A percentile compares a stretch with the other conserved stretches of the same genome.
Conservation (phyloP, 2,329 filamentous ascomycete genomes). For the Fusarium guadeloupense region DNA sequence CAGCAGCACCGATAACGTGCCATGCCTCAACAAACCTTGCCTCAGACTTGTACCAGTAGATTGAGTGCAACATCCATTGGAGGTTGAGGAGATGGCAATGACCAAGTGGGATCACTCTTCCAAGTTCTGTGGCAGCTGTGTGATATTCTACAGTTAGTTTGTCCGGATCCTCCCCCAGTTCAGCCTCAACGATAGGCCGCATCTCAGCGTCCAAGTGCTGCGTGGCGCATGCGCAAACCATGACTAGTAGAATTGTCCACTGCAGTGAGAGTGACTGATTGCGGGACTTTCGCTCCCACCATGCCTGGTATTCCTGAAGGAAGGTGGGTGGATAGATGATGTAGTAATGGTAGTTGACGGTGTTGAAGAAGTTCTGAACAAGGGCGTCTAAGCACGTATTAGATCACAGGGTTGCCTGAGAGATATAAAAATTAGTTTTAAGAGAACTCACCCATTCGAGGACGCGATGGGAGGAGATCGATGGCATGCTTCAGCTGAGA, state of each 20-base stretch:
- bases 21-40: constrained; percentile 48
- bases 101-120: constrained; percentile 46
- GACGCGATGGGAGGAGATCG: constrained; percentile 44
- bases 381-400: constrained; percentile 42
- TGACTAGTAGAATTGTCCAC: constrained; percentile 51
- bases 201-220: constrained; percentile 46
- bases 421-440: too few species aligned
- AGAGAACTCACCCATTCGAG: constrained; percentile 45
- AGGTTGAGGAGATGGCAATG: constrained; percentile 47
- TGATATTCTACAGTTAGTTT: constrained; percentile 47
- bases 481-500: constrained; percentile 47
- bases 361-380: constrained; percentile 49
- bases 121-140: constrained; percentile 44
- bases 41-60: constrained; percentile 50
- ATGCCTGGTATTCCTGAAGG: constrained; percentile 47
- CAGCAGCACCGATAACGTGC: constrained; percentile 47
- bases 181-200: constrained; percentile 42
- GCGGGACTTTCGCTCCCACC: constrained; percentile 45
- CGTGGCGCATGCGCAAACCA: constrained; percentile 49
- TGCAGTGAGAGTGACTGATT: constrained; percentile 45
- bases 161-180: constrained; percentile 41
- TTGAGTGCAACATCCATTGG: constrained; percentile 49
- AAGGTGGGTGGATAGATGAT: constrained; percentile 50
- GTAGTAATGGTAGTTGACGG: constrained; percentile 52
- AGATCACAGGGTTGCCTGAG: not conserved